Evolutionary conservation across 805 yeast genomes (phyloP).

Genomic region (Yamadazyma nakazawae): DNA sequence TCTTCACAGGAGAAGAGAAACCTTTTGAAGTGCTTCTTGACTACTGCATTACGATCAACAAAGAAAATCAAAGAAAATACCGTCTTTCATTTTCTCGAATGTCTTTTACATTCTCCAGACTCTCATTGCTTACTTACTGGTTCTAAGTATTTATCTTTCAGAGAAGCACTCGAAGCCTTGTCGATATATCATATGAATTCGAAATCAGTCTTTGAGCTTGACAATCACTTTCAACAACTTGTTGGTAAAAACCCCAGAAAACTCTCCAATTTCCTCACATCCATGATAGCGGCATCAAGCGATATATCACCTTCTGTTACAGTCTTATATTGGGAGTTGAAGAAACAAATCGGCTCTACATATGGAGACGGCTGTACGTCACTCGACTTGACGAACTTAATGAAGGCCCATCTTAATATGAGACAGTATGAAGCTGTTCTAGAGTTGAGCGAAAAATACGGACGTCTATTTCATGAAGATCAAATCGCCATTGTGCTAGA

Average conservation of each 20-base stretch:
- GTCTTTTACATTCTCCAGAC: slow-evolving; percentile 17
- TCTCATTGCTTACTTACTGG: slow-evolving; percentile 18
- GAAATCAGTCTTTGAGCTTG: not conserved
- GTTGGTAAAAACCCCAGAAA: not conserved
- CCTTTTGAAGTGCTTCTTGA: slow-evolving; percentile 16
- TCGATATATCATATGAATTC: not conserved
- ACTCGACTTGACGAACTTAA: slow-evolving; percentile 27
- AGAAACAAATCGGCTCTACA: not conserved
- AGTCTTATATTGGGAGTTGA: slow-evolving; percentile 7
- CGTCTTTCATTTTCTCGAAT: slow-evolving; percentile 17
- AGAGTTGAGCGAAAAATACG: slow-evolving; percentile 32
- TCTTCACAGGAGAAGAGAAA: slow-evolving; percentile 19
- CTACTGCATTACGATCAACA: slow-evolving; percentile 11
- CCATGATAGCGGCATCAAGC: slow-evolving; percentile 7
- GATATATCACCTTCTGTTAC: slow-evolving; percentile 3
- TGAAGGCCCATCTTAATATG: slow-evolving; percentile 25
- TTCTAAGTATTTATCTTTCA: slow-evolving; percentile 18
- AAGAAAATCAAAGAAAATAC: slow-evolving; percentile 11
- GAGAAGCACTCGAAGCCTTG: slow-evolving; percentile 12
- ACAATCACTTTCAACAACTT: not conserved
- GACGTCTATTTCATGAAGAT: slow-evolving; percentile 41
- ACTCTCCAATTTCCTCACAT: slow-evolving; percentile 8
- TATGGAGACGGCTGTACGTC: not conserved
- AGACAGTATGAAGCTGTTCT: slow-evolving; percentile 21
- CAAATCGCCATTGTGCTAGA: slow-evolving; percentile 49